Evolutionary conservation across 345 rosid species (phyloP), one percentile per base, ranked within the genome.

Genomic region (Eutrema japonicum): DNA sequence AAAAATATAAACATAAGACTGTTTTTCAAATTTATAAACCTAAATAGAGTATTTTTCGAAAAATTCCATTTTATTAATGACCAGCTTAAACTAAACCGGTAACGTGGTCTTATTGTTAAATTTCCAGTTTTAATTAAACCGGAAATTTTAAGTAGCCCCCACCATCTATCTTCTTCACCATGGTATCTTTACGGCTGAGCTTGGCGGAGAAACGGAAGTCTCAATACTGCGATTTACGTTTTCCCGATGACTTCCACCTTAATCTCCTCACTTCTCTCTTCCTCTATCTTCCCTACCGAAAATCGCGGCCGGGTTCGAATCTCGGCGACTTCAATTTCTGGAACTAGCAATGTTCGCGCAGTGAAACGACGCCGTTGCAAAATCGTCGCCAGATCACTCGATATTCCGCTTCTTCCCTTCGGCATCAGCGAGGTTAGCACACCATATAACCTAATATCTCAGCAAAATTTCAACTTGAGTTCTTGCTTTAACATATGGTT

Each of bases 341-440:
- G 66, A 16, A 3, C 2, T n/a, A 64, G 2, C 53, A 70, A 26
- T 48, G 2, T 57, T 16, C 66, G 66, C 49, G 2, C 50, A 4
- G 26, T 5, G 55, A 70, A 47, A 58, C 68, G 67, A 18, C 66
- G 62, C 10, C 55, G 76, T 30, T 55, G 37, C 0, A 48, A 36
- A 22, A 71, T 66, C 2, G 16, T 59, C 3, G 82, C 80, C 2
- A 73, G 16, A 46, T 80, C 87, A n/a, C 75, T 86, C 1, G 77
- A 80, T 50, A 84, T 88, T 56, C 93, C 90, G 0, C 86, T 88
- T 66, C 90, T 88, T 55, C 90, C 93, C 22, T 88, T 88, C 74
- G 79, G 74, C 56, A 63, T 68, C 77, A 83, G 78, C 72, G 90
- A 88, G 81, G 90, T 83, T 52, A 64, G 26, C 38, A 64, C 43